Percentiles rank a stretch among this genome's conserved stretches.
These are phyloP conservation scores for Malus fusca DNA, from an alignment of 306 rosid genomes.

Conservation along the genomic window DNA sequence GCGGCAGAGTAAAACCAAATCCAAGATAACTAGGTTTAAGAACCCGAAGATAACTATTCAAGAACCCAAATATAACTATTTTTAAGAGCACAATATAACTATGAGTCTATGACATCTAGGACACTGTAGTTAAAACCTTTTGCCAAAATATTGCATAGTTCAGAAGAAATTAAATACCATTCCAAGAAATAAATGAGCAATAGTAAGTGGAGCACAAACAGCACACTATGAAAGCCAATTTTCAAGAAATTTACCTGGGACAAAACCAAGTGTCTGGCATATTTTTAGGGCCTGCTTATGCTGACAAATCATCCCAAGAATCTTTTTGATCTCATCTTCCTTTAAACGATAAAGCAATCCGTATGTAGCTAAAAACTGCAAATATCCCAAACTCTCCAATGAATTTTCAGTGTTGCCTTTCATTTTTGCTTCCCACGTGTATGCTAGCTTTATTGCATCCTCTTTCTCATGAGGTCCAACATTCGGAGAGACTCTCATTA, in stretches of 20 bases:
- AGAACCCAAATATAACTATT: not conserved
- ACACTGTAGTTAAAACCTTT: not conserved
- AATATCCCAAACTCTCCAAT: constrained; percentile 36
- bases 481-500: constrained; percentile 35
- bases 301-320: constrained; percentile 29
- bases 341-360: constrained; percentile 31
- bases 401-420: constrained; percentile 13
- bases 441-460: constrained; percentile 44
- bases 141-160: not conserved
- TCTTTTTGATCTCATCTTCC: constrained; percentile 36
- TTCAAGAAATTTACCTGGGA: constrained; percentile 33
- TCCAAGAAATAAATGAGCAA: not conserved
- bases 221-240: not conserved
- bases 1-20: not conserved
- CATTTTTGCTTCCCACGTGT: constrained; percentile 33
- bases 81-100: not conserved
- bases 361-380: constrained; percentile 36
- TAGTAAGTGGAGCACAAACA: not conserved
- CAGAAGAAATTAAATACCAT: not conserved
- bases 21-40: too few relatives aligned
- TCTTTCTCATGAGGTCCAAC: constrained; percentile 29
- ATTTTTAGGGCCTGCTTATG: constrained; percentile 36
- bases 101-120: not conserved
- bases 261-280: constrained; percentile 33
- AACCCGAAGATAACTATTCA: not conserved